These are phyloP conservation scores for Trifolium fragiferum DNA, from an alignment of 306 rosid genomes.

Conservation along the genomic window DNA sequence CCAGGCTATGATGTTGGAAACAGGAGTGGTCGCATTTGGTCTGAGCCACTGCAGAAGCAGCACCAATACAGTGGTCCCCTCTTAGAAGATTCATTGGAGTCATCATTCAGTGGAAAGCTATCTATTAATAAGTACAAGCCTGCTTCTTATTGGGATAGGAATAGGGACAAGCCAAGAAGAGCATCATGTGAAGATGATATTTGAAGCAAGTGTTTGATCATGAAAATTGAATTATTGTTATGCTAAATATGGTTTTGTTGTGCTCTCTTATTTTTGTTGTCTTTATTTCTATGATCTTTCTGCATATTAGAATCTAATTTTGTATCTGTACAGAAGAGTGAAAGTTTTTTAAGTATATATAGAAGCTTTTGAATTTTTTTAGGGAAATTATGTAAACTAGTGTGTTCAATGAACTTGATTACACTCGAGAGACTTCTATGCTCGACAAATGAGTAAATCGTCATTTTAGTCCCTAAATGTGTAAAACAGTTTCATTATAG, in stretches of 20 bases:
- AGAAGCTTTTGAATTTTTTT: conserved; percentile 52
- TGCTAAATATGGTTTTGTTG: conserved; percentile 40
- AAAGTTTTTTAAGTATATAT: conserved; percentile 49
- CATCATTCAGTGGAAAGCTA: conserved; percentile 75
- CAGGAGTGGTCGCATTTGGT: conserved; percentile 78
- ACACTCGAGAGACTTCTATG: conserved; percentile 20
- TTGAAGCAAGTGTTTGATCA: conserved; percentile 38
- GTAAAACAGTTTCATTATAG: too few species aligned
- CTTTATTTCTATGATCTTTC: conserved; percentile 39
- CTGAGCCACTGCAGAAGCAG: conserved; percentile 68
- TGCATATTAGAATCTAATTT: conserved; percentile 48
- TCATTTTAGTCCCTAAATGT: too few species aligned
- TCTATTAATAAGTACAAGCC: conserved; percentile 67
- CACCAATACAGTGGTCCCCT: conserved; percentile 65
- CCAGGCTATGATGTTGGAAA: conserved; percentile 77
- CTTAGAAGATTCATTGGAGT: conserved; percentile 60
- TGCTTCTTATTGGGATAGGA: conserved; percentile 67
- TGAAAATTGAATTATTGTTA: conserved; percentile 30
- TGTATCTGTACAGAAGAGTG: conserved; percentile 70
- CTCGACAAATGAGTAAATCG: conserved; percentile 19
- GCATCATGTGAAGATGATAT: conserved; percentile 59
- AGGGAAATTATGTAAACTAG: conserved; percentile 50
- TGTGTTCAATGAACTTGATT: conserved; percentile 32
- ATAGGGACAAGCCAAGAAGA: conserved; percentile 54
- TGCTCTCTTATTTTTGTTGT: conserved; percentile 37